Conservation (phyloP, 1,284 basidiomycete genomes). For the Gymnopus androsaceus region DNA sequence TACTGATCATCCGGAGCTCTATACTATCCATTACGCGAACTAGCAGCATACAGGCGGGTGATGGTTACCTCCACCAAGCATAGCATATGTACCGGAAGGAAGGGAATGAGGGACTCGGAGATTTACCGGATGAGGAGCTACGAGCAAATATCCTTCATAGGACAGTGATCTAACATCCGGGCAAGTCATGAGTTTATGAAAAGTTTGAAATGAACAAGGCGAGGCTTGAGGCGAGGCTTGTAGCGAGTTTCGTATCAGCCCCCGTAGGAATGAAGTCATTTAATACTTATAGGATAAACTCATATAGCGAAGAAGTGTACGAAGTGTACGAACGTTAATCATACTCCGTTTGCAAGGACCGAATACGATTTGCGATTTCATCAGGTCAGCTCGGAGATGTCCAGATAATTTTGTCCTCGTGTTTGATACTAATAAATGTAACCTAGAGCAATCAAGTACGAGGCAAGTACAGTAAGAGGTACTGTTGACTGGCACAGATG, state of each 20-base stretch:
- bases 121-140: too few relatives aligned
- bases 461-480: too few relatives aligned
- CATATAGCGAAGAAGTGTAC: not conserved
- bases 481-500: too few relatives aligned
- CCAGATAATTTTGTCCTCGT: not conserved
- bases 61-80: too few relatives aligned
- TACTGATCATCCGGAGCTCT: too few relatives aligned
- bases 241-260: not conserved
- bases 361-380: not conserved
- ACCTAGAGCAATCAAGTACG: too few relatives aligned
- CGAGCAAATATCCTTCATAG: too few relatives aligned
- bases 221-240: not conserved
- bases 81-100: too few relatives aligned
- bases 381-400: not conserved
- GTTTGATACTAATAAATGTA: not conserved
- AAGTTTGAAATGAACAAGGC: conserved; percentile 1
- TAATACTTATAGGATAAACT: not conserved
- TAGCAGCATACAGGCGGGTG: too few relatives aligned
- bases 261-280: not conserved
- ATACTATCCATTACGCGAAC: too few relatives aligned
- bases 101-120: too few relatives aligned
- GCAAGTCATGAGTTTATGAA: not conserved
- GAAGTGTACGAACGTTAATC: not conserved
- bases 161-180: too few relatives aligned
- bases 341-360: not conserved